Evolutionary conservation across 352 stramenopile genomes (phyloP).

Genomic region (Phytophthora pinifolia): DNA sequence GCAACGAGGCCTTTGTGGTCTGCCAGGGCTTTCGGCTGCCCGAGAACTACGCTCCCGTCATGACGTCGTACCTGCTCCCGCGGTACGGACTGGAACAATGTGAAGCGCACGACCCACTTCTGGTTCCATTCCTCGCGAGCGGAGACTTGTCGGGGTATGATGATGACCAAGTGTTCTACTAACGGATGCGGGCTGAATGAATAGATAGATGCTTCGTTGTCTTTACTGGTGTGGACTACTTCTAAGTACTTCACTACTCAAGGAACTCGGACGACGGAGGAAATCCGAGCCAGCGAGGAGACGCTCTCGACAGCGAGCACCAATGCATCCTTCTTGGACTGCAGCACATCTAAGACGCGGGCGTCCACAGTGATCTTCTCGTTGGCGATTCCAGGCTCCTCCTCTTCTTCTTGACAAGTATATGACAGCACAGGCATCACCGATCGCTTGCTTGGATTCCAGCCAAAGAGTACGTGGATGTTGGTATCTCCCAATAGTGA

Average conservation of each 20-base stretch:
- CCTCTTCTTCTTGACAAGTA: neutral
- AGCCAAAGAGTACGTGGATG: conserved; percentile 37
- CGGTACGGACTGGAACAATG: conserved; percentile 52
- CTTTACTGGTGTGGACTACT: neutral
- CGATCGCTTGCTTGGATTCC: conserved; percentile 26
- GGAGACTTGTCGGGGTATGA: conserved; percentile 94
- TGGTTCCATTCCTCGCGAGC: conserved; percentile 92
- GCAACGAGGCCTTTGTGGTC: conserved; percentile 97
- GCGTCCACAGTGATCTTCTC: conserved; percentile 35
- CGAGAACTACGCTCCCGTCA: conserved; percentile 77
- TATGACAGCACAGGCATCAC: conserved; percentile 30
- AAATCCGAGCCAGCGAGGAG: conserved; percentile 39
- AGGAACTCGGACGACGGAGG: conserved; percentile 37
- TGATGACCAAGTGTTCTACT: conserved; percentile 52
- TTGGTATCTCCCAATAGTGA: conserved; percentile 10
- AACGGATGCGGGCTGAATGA: conserved; percentile 14
- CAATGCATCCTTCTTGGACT: conserved; percentile 45
- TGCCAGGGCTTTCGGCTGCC: conserved; percentile 93
- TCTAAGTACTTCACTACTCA: conserved; percentile 25
- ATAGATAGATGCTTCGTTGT: conserved; percentile 23
- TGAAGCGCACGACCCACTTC: conserved; percentile 54
- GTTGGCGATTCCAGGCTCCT: neutral
- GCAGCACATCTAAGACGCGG: conserved; percentile 43
- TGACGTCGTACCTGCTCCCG: conserved; percentile 80
- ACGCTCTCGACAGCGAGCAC: conserved; percentile 45